Base-by-base conservation (phyloP, 208 protist genomes). In the Tetramitus jugosus region DNA sequence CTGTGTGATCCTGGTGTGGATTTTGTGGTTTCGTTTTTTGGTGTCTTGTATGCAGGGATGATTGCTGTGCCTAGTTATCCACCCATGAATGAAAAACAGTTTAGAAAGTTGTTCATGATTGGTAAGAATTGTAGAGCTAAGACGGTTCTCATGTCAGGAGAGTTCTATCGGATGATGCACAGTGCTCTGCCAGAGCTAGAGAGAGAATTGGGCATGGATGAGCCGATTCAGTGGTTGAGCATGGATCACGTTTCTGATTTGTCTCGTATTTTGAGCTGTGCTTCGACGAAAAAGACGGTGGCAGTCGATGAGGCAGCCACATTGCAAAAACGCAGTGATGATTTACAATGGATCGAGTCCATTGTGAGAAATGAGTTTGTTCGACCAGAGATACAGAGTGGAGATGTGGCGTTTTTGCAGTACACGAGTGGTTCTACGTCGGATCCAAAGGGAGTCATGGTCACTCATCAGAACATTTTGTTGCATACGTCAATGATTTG, bases 361-460 rank as follows among this genome's bases (percentile, higher is more conserved):
- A 20, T 56, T 10, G 49, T 26, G 14, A 33, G 8, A 33, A 33
- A 62, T 62, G 56, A 33, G 29, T 62, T 7, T 3, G 56, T 31
- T 31, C 17, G 4, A 62, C 14, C 14, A n/a, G 17, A 62, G 10
- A n/a, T 62, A 23, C 10, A 3, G 29, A 62, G 29, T 7, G 29
- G 29, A 7, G 10, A 3, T 31, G 17, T 62, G 10, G n/a, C n/a
- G 17, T 62, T 62, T 7, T 6, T 62, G 10, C 56, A 62, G 17
- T 62, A 62, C 17, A 82, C 80, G 4, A 82, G 78, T 39, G 80
- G 80, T 23, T 60, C 7, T 26, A 82, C 80, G 60, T 68, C 78
- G 23, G 29, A 80, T n/a, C 80, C 80, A 46, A 82, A 82, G 23
- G 80, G 80, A 60, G 80, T 82, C 26, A 46, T 82, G 39, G 6